Conservation (phyloP, 1,284 basidiomycete genomes). For the Ceratobasidium sp. region DNA sequence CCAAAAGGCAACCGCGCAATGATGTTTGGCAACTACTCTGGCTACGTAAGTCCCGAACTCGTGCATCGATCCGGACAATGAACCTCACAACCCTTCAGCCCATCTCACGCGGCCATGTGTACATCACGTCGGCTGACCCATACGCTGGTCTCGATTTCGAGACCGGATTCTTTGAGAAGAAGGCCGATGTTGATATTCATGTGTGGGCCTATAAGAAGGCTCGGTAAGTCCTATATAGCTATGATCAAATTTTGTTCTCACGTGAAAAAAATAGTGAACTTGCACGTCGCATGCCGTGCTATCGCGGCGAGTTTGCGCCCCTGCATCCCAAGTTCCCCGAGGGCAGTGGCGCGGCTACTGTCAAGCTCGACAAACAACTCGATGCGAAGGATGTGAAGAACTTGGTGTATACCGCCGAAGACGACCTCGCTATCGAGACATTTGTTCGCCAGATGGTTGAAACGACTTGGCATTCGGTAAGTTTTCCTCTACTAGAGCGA, state of each 20-base stretch:
- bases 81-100: neutral
- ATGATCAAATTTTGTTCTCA: neutral
- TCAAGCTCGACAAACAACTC: conserved; percentile 33
- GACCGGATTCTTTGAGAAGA: conserved; percentile 34
- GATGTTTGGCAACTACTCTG: conserved; percentile 38
- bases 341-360: conserved; percentile 49
- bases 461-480: conserved; percentile 44
- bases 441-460: conserved; percentile 37
- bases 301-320: conserved; percentile 56
- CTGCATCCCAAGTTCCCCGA: conserved; percentile 55
- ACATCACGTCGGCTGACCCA: conserved; percentile 36
- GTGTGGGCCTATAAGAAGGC: conserved; percentile 41
- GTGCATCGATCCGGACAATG: neutral
- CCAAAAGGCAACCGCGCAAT: conserved; percentile 33
- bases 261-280: conserved; percentile 53
- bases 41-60: conserved; percentile 19
- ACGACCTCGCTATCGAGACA: conserved; percentile 52
- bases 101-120: conserved; percentile 37
- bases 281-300: conserved; percentile 57
- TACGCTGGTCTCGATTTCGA: conserved; percentile 37
- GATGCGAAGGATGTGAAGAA: conserved; percentile 52
- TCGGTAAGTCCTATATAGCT: conserved; percentile 7
- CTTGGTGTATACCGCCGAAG: conserved; percentile 52
- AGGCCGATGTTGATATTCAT: conserved; percentile 37
- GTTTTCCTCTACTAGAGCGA: neutral